These are phyloP conservation scores for Lophiotrema nucula DNA, from an alignment of 495 filamentous ascomycete species.

Conservation along the genomic window DNA sequence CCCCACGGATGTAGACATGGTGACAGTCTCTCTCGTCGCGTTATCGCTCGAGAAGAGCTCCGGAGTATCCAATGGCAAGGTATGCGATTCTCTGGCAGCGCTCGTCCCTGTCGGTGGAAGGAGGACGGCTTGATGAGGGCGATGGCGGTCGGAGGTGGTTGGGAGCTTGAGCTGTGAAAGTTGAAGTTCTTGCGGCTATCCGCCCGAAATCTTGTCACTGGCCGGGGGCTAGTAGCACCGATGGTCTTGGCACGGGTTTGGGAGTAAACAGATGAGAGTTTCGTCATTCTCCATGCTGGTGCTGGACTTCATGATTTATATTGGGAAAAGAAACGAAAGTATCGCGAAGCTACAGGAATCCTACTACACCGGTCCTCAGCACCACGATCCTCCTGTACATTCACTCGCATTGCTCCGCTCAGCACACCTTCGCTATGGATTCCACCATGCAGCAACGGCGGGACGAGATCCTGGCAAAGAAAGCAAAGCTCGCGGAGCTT, in stretches of 20 bases:
- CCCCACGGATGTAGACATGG: slow-evolving; percentile 57
- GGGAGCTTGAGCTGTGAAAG: slow-evolving; percentile 32
- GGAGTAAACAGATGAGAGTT: neutral
- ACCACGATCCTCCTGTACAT: neutral
- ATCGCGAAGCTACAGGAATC: too few species aligned
- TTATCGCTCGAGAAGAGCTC: neutral
- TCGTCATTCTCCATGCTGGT: neutral
- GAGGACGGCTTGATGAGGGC: slow-evolving; percentile 36
- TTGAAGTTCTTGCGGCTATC: slow-evolving; percentile 34
- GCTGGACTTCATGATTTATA: neutral
- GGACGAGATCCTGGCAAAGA: slow-evolving; percentile 92
- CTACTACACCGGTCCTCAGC: neutral
- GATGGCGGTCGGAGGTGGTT: slow-evolving; percentile 24
- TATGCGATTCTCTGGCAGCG: slow-evolving; percentile 6
- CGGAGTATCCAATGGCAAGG: slow-evolving; percentile 19
- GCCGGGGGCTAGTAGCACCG: neutral
- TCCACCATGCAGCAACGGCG: slow-evolving; percentile 73
- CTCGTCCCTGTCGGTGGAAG: neutral
- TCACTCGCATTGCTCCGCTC: neutral
- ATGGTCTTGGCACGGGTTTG: slow-evolving; percentile 18
- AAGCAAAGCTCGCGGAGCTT: slow-evolving; percentile 90
- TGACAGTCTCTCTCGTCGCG: slow-evolving; percentile 5
- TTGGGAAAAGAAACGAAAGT: neutral
- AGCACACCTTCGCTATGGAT: slow-evolving; percentile 20
- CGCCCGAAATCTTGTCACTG: slow-evolving; percentile 25